Evolutionary conservation across 1,139 yeast genomes (phyloP).

Genomic region (Yamadazyma siamensis): DNA sequence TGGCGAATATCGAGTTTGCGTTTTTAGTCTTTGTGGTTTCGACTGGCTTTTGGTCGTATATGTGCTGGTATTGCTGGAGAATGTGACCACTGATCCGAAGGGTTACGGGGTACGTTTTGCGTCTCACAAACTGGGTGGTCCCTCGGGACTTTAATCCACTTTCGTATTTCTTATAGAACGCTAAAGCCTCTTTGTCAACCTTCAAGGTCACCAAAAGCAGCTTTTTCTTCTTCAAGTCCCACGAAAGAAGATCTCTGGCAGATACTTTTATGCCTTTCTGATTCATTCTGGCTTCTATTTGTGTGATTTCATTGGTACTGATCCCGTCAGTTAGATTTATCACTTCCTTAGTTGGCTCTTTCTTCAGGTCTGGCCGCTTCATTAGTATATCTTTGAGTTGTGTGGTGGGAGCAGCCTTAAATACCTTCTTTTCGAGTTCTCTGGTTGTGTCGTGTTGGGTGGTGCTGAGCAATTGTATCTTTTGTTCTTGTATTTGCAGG

Average conservation of each 20-base stretch:
- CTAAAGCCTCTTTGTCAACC: conserved; percentile 21
- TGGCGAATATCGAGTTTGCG: conserved; percentile 18
- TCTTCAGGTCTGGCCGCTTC: no score
- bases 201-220: conserved; percentile 24
- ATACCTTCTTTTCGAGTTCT: conserved; percentile 35
- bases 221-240: conserved; percentile 8
- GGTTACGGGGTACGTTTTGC: conserved; percentile 12
- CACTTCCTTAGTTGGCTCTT: no score
- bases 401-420: no score
- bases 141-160: conserved; percentile 30
- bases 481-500: background rate
- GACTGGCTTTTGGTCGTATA: conserved; percentile 1
- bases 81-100: conserved; percentile 15
- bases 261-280: conserved; percentile 21
- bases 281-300: no score
- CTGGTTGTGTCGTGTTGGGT: conserved; percentile 1
- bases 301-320: conserved; percentile 15
- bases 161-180: conserved; percentile 23
- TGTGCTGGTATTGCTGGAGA: conserved; percentile 9
- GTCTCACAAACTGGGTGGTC: conserved; percentile 8
- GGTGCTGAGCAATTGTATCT: background rate
- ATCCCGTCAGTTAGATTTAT: conserved; percentile 1
- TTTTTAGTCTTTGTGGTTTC: conserved; percentile 8
- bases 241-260: conserved; percentile 19
- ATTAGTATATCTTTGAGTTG: no score